Evolutionary conservation across 305 asterid genomes (phyloP), one percentile per base, ranked within the genome.

Genomic region (Fraxinus xanthoxyloides): DNA sequence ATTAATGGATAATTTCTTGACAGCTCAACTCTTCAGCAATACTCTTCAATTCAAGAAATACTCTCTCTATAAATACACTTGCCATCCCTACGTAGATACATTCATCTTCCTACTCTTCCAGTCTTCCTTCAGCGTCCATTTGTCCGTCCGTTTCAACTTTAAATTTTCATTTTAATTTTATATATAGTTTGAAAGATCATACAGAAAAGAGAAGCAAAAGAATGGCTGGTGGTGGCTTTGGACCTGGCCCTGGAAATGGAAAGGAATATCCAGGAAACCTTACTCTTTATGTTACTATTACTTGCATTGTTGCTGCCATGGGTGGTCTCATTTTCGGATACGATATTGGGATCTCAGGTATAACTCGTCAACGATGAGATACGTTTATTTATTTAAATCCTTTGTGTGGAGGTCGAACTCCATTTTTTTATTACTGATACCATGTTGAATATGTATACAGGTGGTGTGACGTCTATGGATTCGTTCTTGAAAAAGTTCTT

Each of bases 261-360:
- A 84, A 84, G 67, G 85, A 77, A 61, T 84, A 84, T 75, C 87
- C 87, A 40, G 87, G 85, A 3, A 81, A 65, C 80, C 81, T 84
- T 21, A 84, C 85, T 40, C 77, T 65, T 32, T 81, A 81, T 79
- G 87, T 84, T 38, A 77, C 77, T 10, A 15, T 84, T 10, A 78
- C 87, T 26, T 81, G 87, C 31, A 78, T 84, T n/a, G 82, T 84
- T 17, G 87, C 87, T 1, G 87, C 85, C 73, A 81, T 81, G 84
- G 87, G 87, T 38, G 87, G 87, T n/a, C 84, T 84, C 6, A 84
- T 84, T 21, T 84, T 84, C 81, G 87, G 87, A 59, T 84, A 84
- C 4, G 85, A 84, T 77, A 84, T 84, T 0, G 87, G 87, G 38
- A 84, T 84, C 30, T 84, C 87, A 48, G 87, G 87, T 84, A 48